Evolutionary conservation across 202 grass and related monocot species (phyloP), one percentile per base, ranked within the genome.

Genomic region (Thinopyrum obtusiflorum): DNA sequence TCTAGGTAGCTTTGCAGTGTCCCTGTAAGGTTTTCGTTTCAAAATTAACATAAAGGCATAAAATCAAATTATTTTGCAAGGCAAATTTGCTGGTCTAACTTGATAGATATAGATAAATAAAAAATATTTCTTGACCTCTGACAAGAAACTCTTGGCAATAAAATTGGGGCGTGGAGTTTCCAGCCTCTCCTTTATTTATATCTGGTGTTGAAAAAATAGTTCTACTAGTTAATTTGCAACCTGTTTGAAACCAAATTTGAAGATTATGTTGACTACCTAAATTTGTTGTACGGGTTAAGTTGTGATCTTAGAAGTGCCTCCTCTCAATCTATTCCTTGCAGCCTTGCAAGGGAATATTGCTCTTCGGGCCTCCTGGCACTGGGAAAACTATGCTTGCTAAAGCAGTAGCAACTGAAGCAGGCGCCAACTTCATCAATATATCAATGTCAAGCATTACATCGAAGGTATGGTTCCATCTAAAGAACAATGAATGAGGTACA

Each of bases 371-470:
- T 88, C 97, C 97, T 84, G 97, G 97, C 31, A 99, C 97, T 66
- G 97, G 97, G 71, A 99, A 99, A 91, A 99, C 97, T 62, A 99
- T 99, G 97, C 97, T 99, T 76, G 97, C 97, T 28, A 99, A 99
- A 91, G 97, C 97, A 62, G 97, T 99, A 81, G 97, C 97, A 80
- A 99, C 97, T 24, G 93, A 99, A 88, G 97, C 97, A 61, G 97
- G 97, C 25, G 97, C 97, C 62, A 99, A 99, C 84, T 99, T 99
- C 82, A 99, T 99, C 78, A 99, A 99, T 68, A 99, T 99, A 85
- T 99, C 97, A 62, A 99, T 99, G 97, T 94, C 97, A 79, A 99
- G 97, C 87, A 99, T 99, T 80, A 92, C 93, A 61, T 99, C 97
- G 12, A 99, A 99, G 93, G 97, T 99, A 94, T 78, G 64, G 36